A percentile compares a stretch with the other conserved stretches of the same genome.
Evolutionary conservation across 371 early-diverging fungal species (phyloP).

Genomic region (Synchytrium microbalum): DNA sequence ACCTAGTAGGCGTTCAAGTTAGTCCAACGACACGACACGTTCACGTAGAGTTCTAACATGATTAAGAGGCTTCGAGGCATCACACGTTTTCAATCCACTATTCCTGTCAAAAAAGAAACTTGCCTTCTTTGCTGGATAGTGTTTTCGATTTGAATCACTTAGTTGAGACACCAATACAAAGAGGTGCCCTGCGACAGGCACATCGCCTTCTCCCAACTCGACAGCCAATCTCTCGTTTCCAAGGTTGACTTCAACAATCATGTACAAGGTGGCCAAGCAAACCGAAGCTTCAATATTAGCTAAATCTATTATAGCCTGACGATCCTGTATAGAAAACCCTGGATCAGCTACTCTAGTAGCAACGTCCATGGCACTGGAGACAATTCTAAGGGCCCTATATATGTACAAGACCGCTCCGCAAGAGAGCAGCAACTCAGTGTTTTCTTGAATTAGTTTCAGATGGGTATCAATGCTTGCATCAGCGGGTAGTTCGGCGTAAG

Average conservation of each 20-base stretch:
- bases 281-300: conserved; percentile 51
- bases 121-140: conserved; percentile 77
- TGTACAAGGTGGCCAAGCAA: conserved; percentile 49
- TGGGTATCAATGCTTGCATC: conserved; percentile 31
- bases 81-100: background rate
- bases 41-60: background rate
- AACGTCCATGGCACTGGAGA: conserved; percentile 28
- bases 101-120: conserved; percentile 4
- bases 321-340: conserved; percentile 9
- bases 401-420: conserved; percentile 44
- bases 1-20: conserved; percentile 34
- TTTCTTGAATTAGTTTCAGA: conserved; percentile 35
- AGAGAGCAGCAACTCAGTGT: conserved; percentile 39
- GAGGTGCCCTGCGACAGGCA: conserved; percentile 48
- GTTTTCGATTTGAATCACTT: conserved; percentile 60
- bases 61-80: background rate
- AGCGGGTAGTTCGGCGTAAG: conserved; percentile 20
- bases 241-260: conserved; percentile 44
- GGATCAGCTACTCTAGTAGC: conserved; percentile 9
- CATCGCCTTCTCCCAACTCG: conserved; percentile 44
- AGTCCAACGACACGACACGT: background rate
- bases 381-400: conserved; percentile 41
- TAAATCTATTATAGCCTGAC: conserved; percentile 31
- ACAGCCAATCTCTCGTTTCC: conserved; percentile 28
- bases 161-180: conserved; percentile 58